A percentile compares a stretch with the other conserved stretches of the same genome.
phyloP scores from a whole-genome alignment of 208 protist species.

The Tritrichomonas foetus region DNA sequence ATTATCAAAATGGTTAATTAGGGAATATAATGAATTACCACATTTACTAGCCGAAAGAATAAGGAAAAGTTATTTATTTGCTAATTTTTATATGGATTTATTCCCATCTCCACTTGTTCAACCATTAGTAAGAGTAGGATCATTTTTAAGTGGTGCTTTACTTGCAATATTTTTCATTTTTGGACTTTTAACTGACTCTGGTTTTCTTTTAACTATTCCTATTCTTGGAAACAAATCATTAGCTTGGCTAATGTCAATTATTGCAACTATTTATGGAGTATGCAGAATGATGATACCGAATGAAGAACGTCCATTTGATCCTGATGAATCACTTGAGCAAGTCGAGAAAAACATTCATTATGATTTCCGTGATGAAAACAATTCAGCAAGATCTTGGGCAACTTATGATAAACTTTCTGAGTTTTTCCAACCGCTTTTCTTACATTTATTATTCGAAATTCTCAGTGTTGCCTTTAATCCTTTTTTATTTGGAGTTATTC shows the following conservation, averaged over 20 bases:
- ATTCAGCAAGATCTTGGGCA: not conserved
- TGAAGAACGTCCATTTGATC: not conserved
- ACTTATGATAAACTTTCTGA: not conserved
- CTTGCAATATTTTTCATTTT: not conserved
- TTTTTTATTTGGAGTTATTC: not conserved
- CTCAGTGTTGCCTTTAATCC: not conserved
- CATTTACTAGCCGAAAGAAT: not conserved
- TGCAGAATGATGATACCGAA: not conserved
- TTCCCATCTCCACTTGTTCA: not conserved
- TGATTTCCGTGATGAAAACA: not conserved
- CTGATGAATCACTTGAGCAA: not conserved
- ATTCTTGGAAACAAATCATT: not conserved
- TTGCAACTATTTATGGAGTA: not conserved
- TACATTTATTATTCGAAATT: not conserved
- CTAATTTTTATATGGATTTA: not conserved
- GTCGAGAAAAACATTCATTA: not conserved
- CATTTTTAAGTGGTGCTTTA: not conserved
- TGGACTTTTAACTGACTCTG: not conserved
- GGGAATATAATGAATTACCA: conserved; percentile 30
- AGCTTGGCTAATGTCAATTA: not conserved
- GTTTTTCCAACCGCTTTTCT: not conserved
- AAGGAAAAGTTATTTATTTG: not conserved
- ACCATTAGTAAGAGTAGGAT: not conserved
- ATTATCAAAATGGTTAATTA: not conserved
- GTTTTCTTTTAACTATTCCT: not conserved